These are phyloP conservation scores for Hanseniaspora lachancei DNA, from an alignment of 805 yeast genomes.

Conservation along the genomic window DNA sequence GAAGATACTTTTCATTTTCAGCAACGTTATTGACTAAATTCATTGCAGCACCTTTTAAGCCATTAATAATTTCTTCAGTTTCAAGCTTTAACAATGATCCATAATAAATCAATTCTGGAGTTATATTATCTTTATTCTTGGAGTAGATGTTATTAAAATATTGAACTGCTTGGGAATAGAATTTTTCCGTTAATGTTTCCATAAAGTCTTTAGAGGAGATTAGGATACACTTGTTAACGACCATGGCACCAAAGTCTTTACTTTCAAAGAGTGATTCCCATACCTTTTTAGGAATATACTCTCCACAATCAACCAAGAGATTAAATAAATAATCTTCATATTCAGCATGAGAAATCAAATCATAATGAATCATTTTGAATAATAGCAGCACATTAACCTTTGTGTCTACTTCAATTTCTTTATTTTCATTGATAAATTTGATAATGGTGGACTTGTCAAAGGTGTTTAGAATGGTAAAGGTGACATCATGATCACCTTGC, in stretches of 20 bases:
- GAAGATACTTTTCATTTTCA: conserved; percentile 14
- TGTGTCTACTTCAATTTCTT: neutral
- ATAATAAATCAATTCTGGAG: conserved; percentile 23
- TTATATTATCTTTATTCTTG: conserved; percentile 15
- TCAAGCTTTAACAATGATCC: conserved; percentile 18
- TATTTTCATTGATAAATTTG: neutral
- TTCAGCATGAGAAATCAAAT: neutral
- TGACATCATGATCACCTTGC: neutral
- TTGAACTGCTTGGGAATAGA: neutral
- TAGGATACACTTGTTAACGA: neutral
- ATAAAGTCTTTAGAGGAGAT: neutral
- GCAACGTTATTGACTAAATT: conserved; percentile 7
- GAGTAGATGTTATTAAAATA: conserved; percentile 9
- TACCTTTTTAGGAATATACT: neutral
- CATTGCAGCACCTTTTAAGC: conserved; percentile 17
- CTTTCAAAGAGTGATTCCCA: neutral
- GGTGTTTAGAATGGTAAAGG: neutral
- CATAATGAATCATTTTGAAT: neutral
- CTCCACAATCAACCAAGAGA: neutral
- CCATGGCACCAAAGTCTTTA: neutral
- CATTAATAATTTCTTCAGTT: conserved; percentile 11
- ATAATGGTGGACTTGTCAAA: neutral
- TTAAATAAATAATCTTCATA: neutral
- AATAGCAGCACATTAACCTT: neutral
- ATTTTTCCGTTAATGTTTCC: neutral